These are phyloP conservation scores for Calonectria montana DNA, from an alignment of 2,329 filamentous ascomycete genomes.

Conservation along the genomic window DNA sequence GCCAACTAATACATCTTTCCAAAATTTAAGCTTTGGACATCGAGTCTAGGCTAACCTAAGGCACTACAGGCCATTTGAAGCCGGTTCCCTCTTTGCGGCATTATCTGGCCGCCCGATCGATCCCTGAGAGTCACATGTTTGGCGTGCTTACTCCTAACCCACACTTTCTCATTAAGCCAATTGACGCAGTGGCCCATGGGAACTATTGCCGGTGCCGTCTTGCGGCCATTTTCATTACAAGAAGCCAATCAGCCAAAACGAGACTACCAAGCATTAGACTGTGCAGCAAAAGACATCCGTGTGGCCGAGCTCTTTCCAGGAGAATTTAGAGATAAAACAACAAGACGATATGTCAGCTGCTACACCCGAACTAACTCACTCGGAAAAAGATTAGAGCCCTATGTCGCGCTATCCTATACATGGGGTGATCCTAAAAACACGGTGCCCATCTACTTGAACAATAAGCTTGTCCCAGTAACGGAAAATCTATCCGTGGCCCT, in stretches of 20 bases:
- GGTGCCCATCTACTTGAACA: background rate
- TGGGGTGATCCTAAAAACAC: background rate
- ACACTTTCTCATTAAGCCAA: too few relatives aligned
- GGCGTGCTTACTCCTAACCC: too few relatives aligned
- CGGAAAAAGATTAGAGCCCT: background rate
- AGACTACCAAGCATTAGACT: background rate
- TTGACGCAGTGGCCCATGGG: too few relatives aligned
- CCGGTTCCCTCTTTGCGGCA: too few relatives aligned
- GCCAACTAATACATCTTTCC: too few relatives aligned
- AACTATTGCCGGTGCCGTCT: too few relatives aligned
- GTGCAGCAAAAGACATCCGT: background rate
- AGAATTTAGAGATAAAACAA: background rate
- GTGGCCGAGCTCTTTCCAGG: background rate
- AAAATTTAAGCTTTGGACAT: too few relatives aligned
- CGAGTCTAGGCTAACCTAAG: too few relatives aligned
- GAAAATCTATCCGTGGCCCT: background rate
- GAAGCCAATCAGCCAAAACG: background rate
- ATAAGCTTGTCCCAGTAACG: background rate
- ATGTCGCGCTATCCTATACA: background rate
- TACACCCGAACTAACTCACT: background rate
- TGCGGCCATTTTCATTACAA: too few relatives aligned
- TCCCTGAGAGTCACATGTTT: too few relatives aligned
- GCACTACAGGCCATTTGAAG: too few relatives aligned
- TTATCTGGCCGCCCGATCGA: too few relatives aligned
- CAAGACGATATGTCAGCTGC: background rate